Base-by-base conservation (phyloP, 163 green algal species). In the Scenedesmus sp. region DNA sequence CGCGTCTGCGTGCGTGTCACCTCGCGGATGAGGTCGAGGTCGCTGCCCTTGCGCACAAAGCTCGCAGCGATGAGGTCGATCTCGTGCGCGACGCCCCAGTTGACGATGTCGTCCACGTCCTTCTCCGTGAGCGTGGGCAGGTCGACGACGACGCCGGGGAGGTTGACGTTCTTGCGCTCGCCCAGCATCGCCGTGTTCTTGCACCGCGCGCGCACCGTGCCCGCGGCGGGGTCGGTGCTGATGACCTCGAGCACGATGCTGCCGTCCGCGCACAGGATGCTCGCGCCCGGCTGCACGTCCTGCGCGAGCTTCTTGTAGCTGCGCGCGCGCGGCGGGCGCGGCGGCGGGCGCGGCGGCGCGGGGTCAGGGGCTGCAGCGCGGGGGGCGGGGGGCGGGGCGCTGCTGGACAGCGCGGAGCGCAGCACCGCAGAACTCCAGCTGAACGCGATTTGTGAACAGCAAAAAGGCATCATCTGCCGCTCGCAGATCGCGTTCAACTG, bases 11-110 rank as follows among this genome's bases (percentile, higher is more conserved):
- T n/a, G n/a, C n/a, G n/a, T n/a, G n/a, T n/a, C 31, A 91, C 83
- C 69, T 89, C 72, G 51, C 91, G 88, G 83, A 99, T 98, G 69
- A 88, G 86, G 86, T 96, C 91, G 11, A 98, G 62, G 73, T 97
- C 91, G 17, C 45, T 69, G 18, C 85, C 93, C 84, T 98, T 98
- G 60, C 94, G 89, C 75, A 99, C 95, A 87, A 99, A 99, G 5
- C 92, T 97, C 2, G 95, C 96, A 15, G 94, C 94, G 80, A 99
- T 96, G 80, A 98, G 95, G 89, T 99, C 96, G 33, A 98, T 95
- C 77, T 97, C 91, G 82, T 98, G 98, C 76, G 92, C 91, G 53
- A 98, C 83, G 56, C 93, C 95, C 94, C 93, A 98, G 39, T 97
- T 89, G 4, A 92, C 54, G 34, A 98, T 83, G 80, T 97, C 95